Evolutionary conservation across 495 filamentous ascomycete species (phyloP), one percentile per base, ranked within the genome.

Genomic region (Zalerion maritima): DNA sequence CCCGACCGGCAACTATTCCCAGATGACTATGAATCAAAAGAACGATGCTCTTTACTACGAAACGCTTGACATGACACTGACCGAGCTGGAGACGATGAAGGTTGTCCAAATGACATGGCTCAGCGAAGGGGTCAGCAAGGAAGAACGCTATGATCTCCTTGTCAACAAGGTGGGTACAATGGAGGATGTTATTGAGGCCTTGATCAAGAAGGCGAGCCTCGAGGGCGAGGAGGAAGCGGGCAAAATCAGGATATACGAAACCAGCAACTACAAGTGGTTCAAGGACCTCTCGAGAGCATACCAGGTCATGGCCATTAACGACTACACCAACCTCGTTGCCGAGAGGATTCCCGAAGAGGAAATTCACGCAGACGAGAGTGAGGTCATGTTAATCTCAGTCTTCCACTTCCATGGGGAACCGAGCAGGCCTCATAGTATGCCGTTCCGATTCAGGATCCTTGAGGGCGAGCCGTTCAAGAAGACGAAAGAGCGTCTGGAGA

Each of bases 321-420:
- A 99, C n/a, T 96, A 78, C 47, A 70, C 74, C n/a, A 64, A 67
- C 2, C 52, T 96, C 0, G 78, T 80, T 30, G 87, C 81, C 0
- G 84, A 92, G 45, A 60, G 68, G 20, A 73, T 83, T 26, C 81
- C 83, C 0, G 71, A 85, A 23, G 84, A 94, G 38, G 86, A 93
- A 43, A 25, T 52, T 1, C 67, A 76, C 4, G 59, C 59, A 37
- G 64, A 69, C 6, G 60, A 56, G 23, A 66, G 52, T 9, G 71
- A 75, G 24, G n/a, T n/a, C n/a, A n/a, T n/a, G n/a, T 60, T 73
- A 30, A 78, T 94, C 30, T 68, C 75, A 37, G 78, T 75, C 17
- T 91, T 82, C 47, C 91, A 94, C 52, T 99, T 87, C 52, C 85
- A 96, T 38, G 73, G 72, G 32, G 89, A 99, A 40, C 68, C 76